phyloP scores from a whole-genome alignment of 176 grass and related monocot species.

The Cocos nucifera region DNA sequence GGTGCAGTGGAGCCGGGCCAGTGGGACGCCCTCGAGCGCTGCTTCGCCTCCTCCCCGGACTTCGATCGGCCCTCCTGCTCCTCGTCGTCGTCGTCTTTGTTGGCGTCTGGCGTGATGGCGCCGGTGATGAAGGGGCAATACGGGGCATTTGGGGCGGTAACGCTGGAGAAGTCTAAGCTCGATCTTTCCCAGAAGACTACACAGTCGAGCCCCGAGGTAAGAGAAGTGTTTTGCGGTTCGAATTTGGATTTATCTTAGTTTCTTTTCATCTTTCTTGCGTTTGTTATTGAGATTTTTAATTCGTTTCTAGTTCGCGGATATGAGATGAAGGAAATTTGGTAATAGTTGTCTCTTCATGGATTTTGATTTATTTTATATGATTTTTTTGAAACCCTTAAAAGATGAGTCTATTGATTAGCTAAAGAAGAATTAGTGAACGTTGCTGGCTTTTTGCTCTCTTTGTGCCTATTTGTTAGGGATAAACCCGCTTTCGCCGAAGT shows the following conservation, averaged over 20 bases:
- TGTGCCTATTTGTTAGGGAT: too few relatives aligned
- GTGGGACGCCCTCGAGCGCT: constrained; percentile 30
- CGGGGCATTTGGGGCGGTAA: constrained; percentile 45
- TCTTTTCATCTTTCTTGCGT: not conserved
- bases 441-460: too few relatives aligned
- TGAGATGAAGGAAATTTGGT: too few relatives aligned
- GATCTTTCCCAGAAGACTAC: constrained; percentile 42
- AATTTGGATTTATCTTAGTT: not conserved
- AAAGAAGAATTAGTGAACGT: too few relatives aligned
- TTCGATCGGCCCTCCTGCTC: constrained; percentile 22
- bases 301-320: too few relatives aligned
- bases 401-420: too few relatives aligned
- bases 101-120: constrained; percentile 20
- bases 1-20: constrained; percentile 15
- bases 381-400: too few relatives aligned
- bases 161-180: constrained; percentile 68
- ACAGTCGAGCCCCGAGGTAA: constrained; percentile 61
- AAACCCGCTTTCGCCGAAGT: too few relatives aligned
- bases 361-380: too few relatives aligned
- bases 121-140: constrained; percentile 55
- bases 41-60: constrained; percentile 30
- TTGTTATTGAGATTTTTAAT: not conserved
- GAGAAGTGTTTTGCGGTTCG: too few relatives aligned
- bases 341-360: too few relatives aligned
- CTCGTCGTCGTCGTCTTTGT: not conserved